Percentiles rank a stretch among this genome's conserved stretches.
These are phyloP conservation scores for Papiliotrema laurentii DNA, from an alignment of 1,284 basidiomycete genomes.

Conservation along the genomic window DNA sequence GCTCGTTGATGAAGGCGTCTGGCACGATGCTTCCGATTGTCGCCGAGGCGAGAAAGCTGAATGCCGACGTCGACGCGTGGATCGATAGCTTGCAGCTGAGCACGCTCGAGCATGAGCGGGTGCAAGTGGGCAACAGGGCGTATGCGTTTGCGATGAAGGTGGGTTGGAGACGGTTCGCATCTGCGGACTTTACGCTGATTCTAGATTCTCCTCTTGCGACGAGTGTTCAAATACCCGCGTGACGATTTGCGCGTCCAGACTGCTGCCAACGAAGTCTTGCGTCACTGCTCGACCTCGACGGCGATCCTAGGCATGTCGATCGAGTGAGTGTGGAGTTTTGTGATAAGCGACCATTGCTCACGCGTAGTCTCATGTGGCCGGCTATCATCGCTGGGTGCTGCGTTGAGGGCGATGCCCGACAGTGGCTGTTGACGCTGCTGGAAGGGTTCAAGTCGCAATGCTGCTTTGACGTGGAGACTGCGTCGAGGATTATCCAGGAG, in stretches of 20 bases:
- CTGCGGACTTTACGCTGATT: not conserved
- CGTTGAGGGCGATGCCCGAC: conserved; percentile 43
- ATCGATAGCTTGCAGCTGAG: conserved; percentile 36
- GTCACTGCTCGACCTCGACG: conserved; percentile 41
- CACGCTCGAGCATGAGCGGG: conserved; percentile 44
- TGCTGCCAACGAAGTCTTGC: conserved; percentile 38
- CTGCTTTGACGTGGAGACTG: conserved; percentile 56
- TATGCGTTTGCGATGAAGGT: conserved; percentile 50
- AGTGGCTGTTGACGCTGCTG: conserved; percentile 50
- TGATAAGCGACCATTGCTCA: not conserved
- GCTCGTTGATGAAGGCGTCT: not conserved
- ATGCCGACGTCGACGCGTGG: conserved; percentile 45
- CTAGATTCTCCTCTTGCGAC: conserved; percentile 52
- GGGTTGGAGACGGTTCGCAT: conserved; percentile 9
- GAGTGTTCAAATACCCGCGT: conserved; percentile 49
- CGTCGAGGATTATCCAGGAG: conserved; percentile 51
- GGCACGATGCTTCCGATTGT: conserved; percentile 11
- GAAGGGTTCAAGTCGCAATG: conserved; percentile 53
- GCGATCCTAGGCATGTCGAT: conserved; percentile 46
- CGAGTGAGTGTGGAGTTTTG: conserved; percentile 25
- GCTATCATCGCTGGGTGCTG: conserved; percentile 53
- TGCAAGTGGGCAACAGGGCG: conserved; percentile 48
- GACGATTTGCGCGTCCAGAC: conserved; percentile 48
- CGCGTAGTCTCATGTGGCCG: conserved; percentile 50
- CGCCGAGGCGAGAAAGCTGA: conserved; percentile 35